These are phyloP conservation scores for Gynandropsis gynandra DNA, from an alignment of 345 rosid species.

Conservation along the genomic window DNA sequence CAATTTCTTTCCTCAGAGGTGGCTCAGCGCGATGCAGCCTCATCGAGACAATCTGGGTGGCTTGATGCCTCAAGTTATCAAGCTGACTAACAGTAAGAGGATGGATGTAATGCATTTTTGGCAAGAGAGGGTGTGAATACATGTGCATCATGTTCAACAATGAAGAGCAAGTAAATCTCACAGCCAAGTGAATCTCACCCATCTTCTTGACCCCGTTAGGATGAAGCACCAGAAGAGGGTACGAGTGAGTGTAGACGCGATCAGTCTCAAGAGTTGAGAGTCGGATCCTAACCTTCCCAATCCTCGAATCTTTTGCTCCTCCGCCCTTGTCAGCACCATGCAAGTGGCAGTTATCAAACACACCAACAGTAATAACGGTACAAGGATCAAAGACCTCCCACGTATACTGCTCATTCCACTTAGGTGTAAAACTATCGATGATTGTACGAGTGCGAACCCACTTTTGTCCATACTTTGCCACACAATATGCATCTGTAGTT, in stretches of 20 bases:
- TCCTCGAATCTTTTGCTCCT: conserved; percentile 52
- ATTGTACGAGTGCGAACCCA: conserved; percentile 90
- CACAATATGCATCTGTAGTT: conserved; percentile 91
- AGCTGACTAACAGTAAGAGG: conserved; percentile 87
- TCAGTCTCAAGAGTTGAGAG: conserved; percentile 93
- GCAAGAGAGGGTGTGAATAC: conserved; percentile 77
- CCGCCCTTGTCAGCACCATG: conserved; percentile 58
- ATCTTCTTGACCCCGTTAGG: conserved; percentile 77
- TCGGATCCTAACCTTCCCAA: conserved; percentile 83
- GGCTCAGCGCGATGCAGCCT: conserved; percentile 87
- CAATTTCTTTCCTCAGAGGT: conserved; percentile 79
- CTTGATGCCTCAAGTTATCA: conserved; percentile 83
- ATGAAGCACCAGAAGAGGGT: conserved; percentile 75
- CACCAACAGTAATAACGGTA: conserved; percentile 85
- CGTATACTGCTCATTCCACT: conserved; percentile 95
- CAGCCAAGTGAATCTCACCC: conserved; percentile 94
- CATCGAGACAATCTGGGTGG: conserved; percentile 74
- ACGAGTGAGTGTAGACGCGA: conserved; percentile 78
- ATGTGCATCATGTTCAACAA: conserved; percentile 89
- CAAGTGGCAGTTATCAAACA: conserved; percentile 80
- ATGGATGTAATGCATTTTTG: conserved; percentile 87
- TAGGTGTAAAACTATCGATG: conserved; percentile 76
- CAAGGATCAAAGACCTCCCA: conserved; percentile 97
- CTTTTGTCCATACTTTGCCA: conserved; percentile 87
- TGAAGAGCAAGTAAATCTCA: conserved; percentile 80